Percentiles rank a stretch among this genome's conserved stretches.
phyloP scores from a whole-genome alignment of 208 protist species.

The Trypanosoma grayi region DNA sequence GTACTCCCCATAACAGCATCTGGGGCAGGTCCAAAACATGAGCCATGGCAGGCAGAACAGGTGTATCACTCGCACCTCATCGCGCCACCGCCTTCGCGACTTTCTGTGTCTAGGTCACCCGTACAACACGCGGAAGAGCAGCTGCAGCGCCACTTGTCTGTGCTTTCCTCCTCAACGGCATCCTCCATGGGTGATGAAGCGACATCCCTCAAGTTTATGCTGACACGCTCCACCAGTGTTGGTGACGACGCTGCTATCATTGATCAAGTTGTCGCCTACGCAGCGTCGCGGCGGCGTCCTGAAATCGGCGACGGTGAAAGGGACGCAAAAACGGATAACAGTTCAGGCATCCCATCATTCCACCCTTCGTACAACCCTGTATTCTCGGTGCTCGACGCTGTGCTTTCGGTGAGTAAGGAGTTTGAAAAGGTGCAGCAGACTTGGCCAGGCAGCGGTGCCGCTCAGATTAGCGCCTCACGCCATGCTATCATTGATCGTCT shows the following conservation, averaged over 20 bases:
- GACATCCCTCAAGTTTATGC: background rate
- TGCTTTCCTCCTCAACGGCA: background rate
- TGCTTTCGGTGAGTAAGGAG: slow-evolving; percentile 73
- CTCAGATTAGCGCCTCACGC: slow-evolving; percentile 18
- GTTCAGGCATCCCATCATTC: background rate
- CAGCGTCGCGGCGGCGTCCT: background rate
- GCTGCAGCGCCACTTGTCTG: background rate
- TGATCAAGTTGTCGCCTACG: slow-evolving; percentile 23
- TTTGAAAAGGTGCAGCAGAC: slow-evolving; percentile 57
- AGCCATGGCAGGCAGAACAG: background rate
- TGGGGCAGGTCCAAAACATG: background rate
- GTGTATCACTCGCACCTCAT: slow-evolving; percentile 4
- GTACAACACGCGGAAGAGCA: background rate
- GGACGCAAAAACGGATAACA: background rate
- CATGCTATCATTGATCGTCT: slow-evolving; percentile 43
- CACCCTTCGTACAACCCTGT: slow-evolving; percentile 20
- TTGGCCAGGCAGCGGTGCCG: slow-evolving; percentile 8
- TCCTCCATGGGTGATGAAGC: background rate
- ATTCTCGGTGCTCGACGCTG: slow-evolving; percentile 66
- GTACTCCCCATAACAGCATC: background rate
- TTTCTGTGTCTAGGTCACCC: background rate
- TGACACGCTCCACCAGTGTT: slow-evolving; percentile 15
- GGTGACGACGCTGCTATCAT: slow-evolving; percentile 24
- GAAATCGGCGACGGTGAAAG: background rate
- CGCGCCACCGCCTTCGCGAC: slow-evolving; percentile 4